phyloP scores from a whole-genome alignment of 2,329 filamentous ascomycete species.

The Hymenoscyphus occultus region DNA sequence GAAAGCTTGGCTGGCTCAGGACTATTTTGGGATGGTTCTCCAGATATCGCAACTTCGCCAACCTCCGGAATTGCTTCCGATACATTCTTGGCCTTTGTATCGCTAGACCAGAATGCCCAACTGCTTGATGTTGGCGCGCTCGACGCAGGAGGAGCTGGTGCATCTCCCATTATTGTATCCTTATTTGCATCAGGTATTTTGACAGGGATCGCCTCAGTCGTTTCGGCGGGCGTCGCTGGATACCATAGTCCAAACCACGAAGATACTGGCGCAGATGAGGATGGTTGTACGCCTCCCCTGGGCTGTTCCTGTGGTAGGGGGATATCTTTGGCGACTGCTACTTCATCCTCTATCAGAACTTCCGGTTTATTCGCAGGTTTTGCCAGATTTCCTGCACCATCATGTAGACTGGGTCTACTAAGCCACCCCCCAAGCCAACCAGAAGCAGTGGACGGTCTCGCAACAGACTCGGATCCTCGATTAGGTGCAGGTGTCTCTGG shows the following conservation, averaged over 20 bases:
- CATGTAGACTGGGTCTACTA: slow-evolving; percentile 26
- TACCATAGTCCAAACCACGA: slow-evolving; percentile 37
- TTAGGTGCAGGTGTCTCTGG: slow-evolving; percentile 7
- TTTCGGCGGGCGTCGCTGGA: slow-evolving; percentile 24
- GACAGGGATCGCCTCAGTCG: slow-evolving; percentile 27
- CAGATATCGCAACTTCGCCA: slow-evolving; percentile 54
- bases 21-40: slow-evolving; percentile 55
- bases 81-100: slow-evolving; percentile 31
- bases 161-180: slow-evolving; percentile 29
- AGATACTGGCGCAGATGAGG: slow-evolving; percentile 14
- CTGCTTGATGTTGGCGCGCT: slow-evolving; percentile 48
- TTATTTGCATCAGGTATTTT: slow-evolving; percentile 17
- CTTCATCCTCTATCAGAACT: slow-evolving; percentile 2
- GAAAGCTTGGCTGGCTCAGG: slow-evolving; percentile 31
- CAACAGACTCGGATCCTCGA: slow-evolving; percentile 11
- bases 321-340: slow-evolving; percentile 9
- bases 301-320: background rate
- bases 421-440: slow-evolving; percentile 58
- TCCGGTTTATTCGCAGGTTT: slow-evolving; percentile 5
- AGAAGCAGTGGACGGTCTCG: slow-evolving; percentile 37
- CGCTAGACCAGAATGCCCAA: slow-evolving; percentile 76
- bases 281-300: background rate
- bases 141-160: slow-evolving; percentile 12
- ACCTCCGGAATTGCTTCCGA: slow-evolving; percentile 16
- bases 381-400: slow-evolving; percentile 8